Evolutionary conservation across 2,329 filamentous ascomycete species (phyloP).

Genomic region (Botrytis sinoallii): DNA sequence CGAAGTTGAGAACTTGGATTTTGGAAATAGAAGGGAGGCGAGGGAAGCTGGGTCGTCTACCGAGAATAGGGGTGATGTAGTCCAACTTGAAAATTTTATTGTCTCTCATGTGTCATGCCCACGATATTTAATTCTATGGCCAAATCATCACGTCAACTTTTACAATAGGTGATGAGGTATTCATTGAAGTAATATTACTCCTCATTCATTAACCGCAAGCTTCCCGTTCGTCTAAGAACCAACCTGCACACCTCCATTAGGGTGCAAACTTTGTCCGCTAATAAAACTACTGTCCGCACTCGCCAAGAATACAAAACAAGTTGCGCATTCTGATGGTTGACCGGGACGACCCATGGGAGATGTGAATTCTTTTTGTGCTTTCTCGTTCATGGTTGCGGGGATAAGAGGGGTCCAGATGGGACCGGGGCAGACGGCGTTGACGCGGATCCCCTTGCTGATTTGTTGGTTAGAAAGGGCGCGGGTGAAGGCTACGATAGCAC

Average conservation of each 20-base stretch:
- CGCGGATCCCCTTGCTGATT: conserved; percentile 67
- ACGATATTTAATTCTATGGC: too few species aligned
- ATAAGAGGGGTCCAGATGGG: conserved; percentile 78
- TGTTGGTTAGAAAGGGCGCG: conserved; percentile 74
- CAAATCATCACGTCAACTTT: too few species aligned
- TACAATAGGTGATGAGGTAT: background rate
- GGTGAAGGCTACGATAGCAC: conserved; percentile 76
- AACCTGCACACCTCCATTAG: conserved; percentile 57
- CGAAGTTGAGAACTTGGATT: background rate
- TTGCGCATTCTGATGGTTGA: conserved; percentile 79
- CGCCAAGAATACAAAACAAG: conserved; percentile 78
- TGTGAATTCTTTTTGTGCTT: conserved; percentile 69
- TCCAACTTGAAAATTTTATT: too few species aligned
- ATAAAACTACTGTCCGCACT: conserved; percentile 71
- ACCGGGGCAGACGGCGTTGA: conserved; percentile 74
- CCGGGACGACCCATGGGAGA: conserved; percentile 73
- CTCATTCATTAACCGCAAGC: background rate
- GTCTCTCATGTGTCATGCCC: too few species aligned
- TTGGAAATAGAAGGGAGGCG: background rate
- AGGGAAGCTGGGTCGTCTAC: too few species aligned
- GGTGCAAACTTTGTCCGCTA: conserved; percentile 68
- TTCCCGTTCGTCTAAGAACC: conserved; percentile 36
- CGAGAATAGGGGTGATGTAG: background rate
- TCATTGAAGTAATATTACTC: background rate
- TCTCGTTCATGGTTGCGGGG: conserved; percentile 66